Base-by-base conservation (phyloP, 2,329 filamentous ascomycete species). In the Clonostachys sp. region DNA sequence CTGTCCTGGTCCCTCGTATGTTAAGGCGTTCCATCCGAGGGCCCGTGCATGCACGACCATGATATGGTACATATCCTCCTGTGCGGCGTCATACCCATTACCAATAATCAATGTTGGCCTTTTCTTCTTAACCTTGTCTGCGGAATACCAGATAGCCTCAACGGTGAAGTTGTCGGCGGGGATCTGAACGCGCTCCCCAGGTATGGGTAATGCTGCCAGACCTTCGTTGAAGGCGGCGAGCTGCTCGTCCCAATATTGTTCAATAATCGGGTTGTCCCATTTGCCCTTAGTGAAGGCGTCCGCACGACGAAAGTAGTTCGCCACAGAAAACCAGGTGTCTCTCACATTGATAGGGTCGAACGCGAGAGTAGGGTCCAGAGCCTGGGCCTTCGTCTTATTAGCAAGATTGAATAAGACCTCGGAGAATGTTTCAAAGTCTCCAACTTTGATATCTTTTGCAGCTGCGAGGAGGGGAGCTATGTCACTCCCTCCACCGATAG, bases 1-100 rank as follows among this genome's bases (percentile, higher is more conserved):
- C 51, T 75, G 72, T 0, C 72, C 72, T 0, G 72, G 72, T 0
- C 73, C 73, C 45, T 77, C 72, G 45, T 68, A 76, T 1, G 65
- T 67, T 8, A 74, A 60, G 42, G 62, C 60, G 44, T 74, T 71
- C 49, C 58, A 70, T 12, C 71, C 71, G 1, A 71, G 62, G n/a
- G 63, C 60, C 2, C 72, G 49, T 1, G 62, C 64, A 0, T 63
- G 51, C 12, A 56, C 53, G 9, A 61, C 68, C 17, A 64, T 54
- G 3, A 55, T 41, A 45, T 74, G 70, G 46, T 67, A 67, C 18
- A 66, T 57, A 12, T 75, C 72, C 46, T 75, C 72, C 52, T 72
- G 69, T 1, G 64, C 52, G 5, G 61, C 68, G 47, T 77, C 73
- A 42, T 65, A 72, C 4, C 73, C 70, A 35, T 62, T 70, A 9